phyloP scores from a whole-genome alignment of 345 rosid species.

The Tarenaya hassleriana region DNA sequence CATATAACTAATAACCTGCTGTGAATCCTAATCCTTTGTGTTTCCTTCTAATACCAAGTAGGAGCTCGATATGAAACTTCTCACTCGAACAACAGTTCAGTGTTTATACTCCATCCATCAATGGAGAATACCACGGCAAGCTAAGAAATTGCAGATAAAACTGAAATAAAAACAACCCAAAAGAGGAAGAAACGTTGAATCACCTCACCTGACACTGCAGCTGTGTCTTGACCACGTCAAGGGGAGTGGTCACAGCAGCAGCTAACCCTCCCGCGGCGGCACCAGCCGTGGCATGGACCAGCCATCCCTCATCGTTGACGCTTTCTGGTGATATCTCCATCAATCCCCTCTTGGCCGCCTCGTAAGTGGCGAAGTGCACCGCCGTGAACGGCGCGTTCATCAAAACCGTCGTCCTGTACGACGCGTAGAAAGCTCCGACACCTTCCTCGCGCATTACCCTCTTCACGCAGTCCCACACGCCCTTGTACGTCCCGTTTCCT shows the following conservation, averaged over 20 bases:
- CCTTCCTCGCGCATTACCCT: conserved; percentile 81
- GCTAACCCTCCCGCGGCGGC: conserved; percentile 88
- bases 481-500: conserved; percentile 53
- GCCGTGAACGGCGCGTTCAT: conserved; percentile 95
- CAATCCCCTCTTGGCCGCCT: conserved; percentile 70
- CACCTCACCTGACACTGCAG: conserved; percentile 98
- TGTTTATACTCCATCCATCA: too few relatives aligned
- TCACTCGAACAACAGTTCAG: too few relatives aligned
- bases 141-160: too few relatives aligned
- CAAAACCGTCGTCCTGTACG: conserved; percentile 82
- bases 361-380: conserved; percentile 79
- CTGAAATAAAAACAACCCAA: neutral
- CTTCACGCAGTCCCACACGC: conserved; percentile 73
- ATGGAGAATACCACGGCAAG: too few relatives aligned
- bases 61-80: too few relatives aligned
- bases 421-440: conserved; percentile 72
- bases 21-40: too few relatives aligned
- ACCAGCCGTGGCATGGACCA: conserved; percentile 80
- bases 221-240: conserved; percentile 93
- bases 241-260: conserved; percentile 73
- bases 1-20: too few relatives aligned
- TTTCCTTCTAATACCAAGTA: too few relatives aligned
- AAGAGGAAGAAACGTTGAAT: neutral
- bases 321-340: conserved; percentile 64
- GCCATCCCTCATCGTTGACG: conserved; percentile 55